Evolutionary conservation across 2,329 filamentous ascomycete genomes (phyloP).

Genomic region (Massarina eburnea): DNA sequence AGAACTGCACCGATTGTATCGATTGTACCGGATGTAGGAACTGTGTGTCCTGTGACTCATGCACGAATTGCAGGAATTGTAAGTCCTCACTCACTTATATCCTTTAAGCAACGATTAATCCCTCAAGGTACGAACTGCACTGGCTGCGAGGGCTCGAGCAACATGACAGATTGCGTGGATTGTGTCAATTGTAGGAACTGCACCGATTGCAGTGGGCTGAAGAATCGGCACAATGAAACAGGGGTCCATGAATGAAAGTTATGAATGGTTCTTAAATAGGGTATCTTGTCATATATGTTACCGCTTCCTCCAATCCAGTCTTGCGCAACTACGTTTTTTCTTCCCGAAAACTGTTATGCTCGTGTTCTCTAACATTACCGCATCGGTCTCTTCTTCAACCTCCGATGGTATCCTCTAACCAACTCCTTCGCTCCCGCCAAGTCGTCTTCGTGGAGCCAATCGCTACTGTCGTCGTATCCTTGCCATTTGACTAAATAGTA

Average conservation of each 20-base stretch:
- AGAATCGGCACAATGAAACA: slow-evolving; percentile 9
- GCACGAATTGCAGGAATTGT: too few species aligned
- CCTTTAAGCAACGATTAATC: too few species aligned
- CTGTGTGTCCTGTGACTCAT: too few species aligned
- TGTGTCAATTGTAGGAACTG: too few species aligned
- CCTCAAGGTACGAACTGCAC: not conserved
- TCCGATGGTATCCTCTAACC: slow-evolving; percentile 26
- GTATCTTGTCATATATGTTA: not conserved
- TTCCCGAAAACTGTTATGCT: not conserved
- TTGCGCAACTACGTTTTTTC: not conserved
- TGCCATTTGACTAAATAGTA: slow-evolving; percentile 41
- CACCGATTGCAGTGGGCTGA: slow-evolving; percentile 12
- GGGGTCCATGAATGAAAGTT: slow-evolving; percentile 8
- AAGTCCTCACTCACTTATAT: too few species aligned
- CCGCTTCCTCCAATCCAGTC: not conserved
- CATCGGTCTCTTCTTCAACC: slow-evolving; percentile 10
- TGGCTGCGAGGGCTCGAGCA: not conserved
- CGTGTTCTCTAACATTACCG: slow-evolving; percentile 11
- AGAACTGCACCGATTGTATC: not conserved
- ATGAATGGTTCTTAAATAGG: not conserved
- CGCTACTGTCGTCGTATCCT: slow-evolving; percentile 31
- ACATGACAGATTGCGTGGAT: not conserved
- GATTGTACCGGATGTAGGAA: too few species aligned
- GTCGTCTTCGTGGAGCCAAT: slow-evolving; percentile 33
- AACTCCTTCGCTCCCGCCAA: slow-evolving; percentile 29